Evolutionary conservation across 108 stramenopile species (phyloP), one percentile per base, ranked within the genome.

Genomic region (Cylindrotheca closterium): DNA sequence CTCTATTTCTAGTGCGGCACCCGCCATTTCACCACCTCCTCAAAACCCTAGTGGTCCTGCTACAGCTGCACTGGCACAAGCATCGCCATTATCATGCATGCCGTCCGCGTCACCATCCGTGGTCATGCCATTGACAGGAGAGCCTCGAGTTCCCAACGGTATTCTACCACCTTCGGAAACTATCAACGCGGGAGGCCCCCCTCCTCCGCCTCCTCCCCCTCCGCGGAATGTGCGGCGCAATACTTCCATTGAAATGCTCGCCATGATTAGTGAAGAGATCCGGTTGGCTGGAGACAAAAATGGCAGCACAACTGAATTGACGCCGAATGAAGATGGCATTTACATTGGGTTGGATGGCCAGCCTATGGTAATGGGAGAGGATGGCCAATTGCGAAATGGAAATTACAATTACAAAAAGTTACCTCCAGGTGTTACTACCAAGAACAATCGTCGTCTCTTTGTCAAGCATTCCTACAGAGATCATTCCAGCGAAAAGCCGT

Each of bases 211-310:
- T n/a, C n/a, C n/a, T n/a, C 37, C 37, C 10, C 37, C 37, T 42
- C 37, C 10, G 7, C 7, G 15, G 37, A 42, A 42, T 10, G 37
- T 42, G 15, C 17, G 47, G 26, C 60, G 67, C 7, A 62, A 15
- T 22, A 70, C 62, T 37, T 71, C 69, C 26, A 78, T 82, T 22
- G 81, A 78, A 59, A 59, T 82, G 30, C 47, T 82, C 18, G 81
- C 81, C 1, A 70, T 66, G 62, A 73, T 82, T 19, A 78, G 81
- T 60, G 77, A 57, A 42, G 45, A 71, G 50, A 34, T 79, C 12
- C 58, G 64, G 48, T 30, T 51, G 23, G 49, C 62, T 30, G 49
- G 17, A 5, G 55, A 57, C 18, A 57, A 51, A 22, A 4, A n/a
- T 21, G 22, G 19, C 7, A 5, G 12, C 5, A 51, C 19, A 5